Conservation (phyloP, 306 rosid genomes). For the Quercus suber region DNA sequence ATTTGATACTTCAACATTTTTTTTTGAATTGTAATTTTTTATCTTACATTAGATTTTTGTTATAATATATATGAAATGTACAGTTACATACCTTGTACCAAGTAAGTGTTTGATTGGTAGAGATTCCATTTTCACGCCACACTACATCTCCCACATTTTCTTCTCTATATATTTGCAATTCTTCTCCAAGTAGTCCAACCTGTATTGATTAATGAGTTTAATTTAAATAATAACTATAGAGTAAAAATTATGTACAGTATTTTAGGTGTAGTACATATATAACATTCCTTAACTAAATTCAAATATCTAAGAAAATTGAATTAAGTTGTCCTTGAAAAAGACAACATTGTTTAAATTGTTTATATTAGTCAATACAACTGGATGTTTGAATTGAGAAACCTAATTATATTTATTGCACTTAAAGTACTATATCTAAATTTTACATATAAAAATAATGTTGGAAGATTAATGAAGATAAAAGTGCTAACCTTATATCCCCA, state of each 20-base stretch:
- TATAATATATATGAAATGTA: not conserved
- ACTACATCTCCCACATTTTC: slow-evolving; percentile 25
- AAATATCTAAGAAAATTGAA: too few species aligned
- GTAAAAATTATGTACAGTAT: not conserved
- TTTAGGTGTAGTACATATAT: not conserved
- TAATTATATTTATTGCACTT: too few species aligned
- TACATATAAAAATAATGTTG: too few species aligned
- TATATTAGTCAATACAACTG: too few species aligned
- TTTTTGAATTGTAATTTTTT: too few species aligned
- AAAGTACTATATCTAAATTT: too few species aligned
- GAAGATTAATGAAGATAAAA: not conserved
- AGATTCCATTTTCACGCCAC: slow-evolving; percentile 38
- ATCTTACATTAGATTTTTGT: too few species aligned
- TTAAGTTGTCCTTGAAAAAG: too few species aligned
- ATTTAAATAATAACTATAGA: not conserved
- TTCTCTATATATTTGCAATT: slow-evolving; percentile 41
- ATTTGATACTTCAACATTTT: too few species aligned
- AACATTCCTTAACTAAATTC: too few species aligned
- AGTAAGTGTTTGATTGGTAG: slow-evolving; percentile 32
- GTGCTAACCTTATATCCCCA: slow-evolving; percentile 70
- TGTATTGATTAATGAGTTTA: not conserved
- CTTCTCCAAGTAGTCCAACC: slow-evolving; percentile 65
- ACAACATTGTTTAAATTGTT: too few species aligned
- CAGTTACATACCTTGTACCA: slow-evolving; percentile 59
- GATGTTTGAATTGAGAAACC: too few species aligned